Conservation (phyloP, 2,329 filamentous ascomycete species). For the Pyrenophora seminiperda region DNA sequence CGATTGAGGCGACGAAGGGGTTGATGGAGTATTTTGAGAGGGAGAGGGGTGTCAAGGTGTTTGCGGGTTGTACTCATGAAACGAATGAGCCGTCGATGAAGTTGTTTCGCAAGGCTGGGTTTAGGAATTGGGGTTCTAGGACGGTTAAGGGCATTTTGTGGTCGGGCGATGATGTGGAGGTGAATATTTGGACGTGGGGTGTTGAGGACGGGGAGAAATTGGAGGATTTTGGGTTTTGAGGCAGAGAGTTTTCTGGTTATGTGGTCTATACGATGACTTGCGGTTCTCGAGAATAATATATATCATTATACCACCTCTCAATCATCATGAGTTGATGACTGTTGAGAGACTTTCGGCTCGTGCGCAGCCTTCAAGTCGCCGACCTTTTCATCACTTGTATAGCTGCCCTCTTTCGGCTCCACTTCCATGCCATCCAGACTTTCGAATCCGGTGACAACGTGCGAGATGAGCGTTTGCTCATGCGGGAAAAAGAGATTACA, state of each 20-base stretch:
- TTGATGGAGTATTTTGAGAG: slow-evolving; percentile 12
- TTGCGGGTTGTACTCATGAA: slow-evolving; percentile 17
- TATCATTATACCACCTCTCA: neutral
- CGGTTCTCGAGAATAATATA: neutral
- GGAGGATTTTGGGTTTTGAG: slow-evolving; percentile 10
- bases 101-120: slow-evolving; percentile 23
- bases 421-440: slow-evolving; percentile 10
- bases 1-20: slow-evolving; percentile 14
- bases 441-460: slow-evolving; percentile 11
- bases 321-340: neutral
- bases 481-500: slow-evolving; percentile 44
- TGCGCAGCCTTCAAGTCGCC: neutral
- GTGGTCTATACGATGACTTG: neutral
- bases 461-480: slow-evolving; percentile 37
- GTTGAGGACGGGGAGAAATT: slow-evolving; percentile 13
- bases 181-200: slow-evolving; percentile 16
- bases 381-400: neutral
- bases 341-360: neutral
- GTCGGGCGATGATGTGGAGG: slow-evolving; percentile 2
- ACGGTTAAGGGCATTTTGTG: slow-evolving; percentile 11
- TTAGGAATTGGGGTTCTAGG: slow-evolving; percentile 17
- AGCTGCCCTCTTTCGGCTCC: neutral
- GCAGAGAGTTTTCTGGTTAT: neutral
- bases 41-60: slow-evolving; percentile 6
- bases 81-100: slow-evolving; percentile 20